Percentiles rank a stretch among this genome's conserved stretches.
These are phyloP conservation scores for Boletellus ananiceps DNA, from an alignment of 768 basidiomycete species.

Conservation along the genomic window DNA sequence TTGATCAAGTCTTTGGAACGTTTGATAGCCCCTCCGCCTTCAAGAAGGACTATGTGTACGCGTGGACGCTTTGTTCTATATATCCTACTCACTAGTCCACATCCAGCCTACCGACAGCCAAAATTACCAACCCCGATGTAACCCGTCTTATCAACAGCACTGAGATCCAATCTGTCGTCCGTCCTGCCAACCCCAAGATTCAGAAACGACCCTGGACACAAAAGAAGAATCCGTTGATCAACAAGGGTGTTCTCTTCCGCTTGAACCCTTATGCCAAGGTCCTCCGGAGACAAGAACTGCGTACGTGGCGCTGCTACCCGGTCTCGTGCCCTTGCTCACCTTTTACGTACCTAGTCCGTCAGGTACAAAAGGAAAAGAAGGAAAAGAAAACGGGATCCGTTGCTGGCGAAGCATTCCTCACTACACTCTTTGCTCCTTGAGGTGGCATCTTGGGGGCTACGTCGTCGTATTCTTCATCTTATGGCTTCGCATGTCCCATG, in stretches of 20 bases:
- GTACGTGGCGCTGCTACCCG: conserved; percentile 44
- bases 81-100: background rate
- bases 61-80: conserved; percentile 5
- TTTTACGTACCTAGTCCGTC: conserved; percentile 53
- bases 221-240: conserved; percentile 97
- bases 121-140: conserved; percentile 96
- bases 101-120: conserved; percentile 82
- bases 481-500: conserved; percentile 12
- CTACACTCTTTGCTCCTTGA: conserved; percentile 83
- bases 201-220: conserved; percentile 97
- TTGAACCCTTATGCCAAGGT: conserved; percentile 99
- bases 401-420: conserved; percentile 81
- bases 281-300: conserved; percentile 80
- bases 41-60: conserved; percentile 89
- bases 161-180: conserved; percentile 96
- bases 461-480: conserved; percentile 5
- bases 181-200: conserved; percentile 77
- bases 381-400: conserved; percentile 59
- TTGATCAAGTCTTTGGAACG: conserved; percentile 95
- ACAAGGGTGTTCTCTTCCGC: conserved; percentile 93
- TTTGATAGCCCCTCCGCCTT: conserved; percentile 78
- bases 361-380: conserved; percentile 54
- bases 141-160: conserved; percentile 97
- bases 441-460: background rate
- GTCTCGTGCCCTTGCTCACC: background rate